Evolutionary conservation across 148 eudicot species (phyloP).

Genomic region (Camellia sinensis): DNA sequence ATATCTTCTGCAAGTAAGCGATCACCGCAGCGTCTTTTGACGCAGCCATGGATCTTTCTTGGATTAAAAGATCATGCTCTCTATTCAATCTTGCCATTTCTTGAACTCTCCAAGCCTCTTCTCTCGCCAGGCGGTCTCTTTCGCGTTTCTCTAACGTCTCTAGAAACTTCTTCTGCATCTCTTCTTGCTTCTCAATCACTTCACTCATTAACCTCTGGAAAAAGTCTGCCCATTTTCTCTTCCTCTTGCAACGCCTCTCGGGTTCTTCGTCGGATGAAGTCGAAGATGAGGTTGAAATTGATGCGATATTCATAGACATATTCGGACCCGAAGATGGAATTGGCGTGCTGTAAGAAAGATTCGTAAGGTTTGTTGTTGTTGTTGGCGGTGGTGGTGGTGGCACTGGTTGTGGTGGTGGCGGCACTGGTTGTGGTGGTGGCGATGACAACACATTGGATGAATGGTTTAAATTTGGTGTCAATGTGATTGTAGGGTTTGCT

Average conservation of each 20-base stretch:
- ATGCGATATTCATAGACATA: conserved; percentile 10
- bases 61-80: conserved; percentile 65
- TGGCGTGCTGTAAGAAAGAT: conserved; percentile 2
- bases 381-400: conserved; percentile 1
- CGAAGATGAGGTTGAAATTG: conserved; percentile 60
- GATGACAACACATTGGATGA: not conserved
- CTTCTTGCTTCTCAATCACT: conserved; percentile 73
- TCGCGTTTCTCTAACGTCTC: conserved; percentile 75
- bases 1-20: conserved; percentile 58
- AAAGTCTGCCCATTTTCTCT: conserved; percentile 77
- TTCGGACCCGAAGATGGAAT: conserved; percentile 10
- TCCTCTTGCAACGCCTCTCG: conserved; percentile 48
- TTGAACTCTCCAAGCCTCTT: conserved; percentile 80
- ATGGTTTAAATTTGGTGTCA: conserved; percentile 6
- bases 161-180: conserved; percentile 61
- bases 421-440: conserved; percentile 7
- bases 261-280: conserved; percentile 84
- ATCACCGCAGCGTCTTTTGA: conserved; percentile 78
- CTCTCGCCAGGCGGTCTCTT: conserved; percentile 56
- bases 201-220: conserved; percentile 63
- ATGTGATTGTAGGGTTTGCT: conserved; percentile 22
- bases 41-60: conserved; percentile 71
- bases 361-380: not conserved
- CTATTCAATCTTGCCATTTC: conserved; percentile 60
- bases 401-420: not conserved